phyloP scores from a whole-genome alignment of 179 eudicot genomes.

The Carnegiea gigantea region DNA sequence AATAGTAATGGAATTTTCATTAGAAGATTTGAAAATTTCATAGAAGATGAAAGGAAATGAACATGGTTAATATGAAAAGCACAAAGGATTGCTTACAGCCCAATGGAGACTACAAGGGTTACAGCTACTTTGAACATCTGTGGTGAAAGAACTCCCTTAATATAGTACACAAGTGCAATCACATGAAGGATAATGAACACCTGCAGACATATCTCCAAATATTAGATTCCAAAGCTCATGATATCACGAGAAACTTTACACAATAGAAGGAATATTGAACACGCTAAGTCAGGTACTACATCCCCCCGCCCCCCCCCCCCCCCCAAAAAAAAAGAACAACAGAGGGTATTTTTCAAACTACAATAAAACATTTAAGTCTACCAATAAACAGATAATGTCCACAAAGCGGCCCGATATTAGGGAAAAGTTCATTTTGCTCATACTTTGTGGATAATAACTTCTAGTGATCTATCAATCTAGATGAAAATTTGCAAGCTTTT shows the following conservation, averaged over 20 bases:
- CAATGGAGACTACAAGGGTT: constrained; percentile 81
- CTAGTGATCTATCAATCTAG: background rate
- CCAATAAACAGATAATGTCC: background rate
- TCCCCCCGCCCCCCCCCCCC: no score
- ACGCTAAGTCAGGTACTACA: background rate
- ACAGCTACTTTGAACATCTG: constrained; percentile 97
- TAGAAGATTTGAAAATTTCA: background rate
- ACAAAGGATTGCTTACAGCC: constrained; percentile 62
- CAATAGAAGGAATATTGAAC: background rate
- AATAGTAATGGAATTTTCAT: no score
- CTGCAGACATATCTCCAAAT: constrained; percentile 41
- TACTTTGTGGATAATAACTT: background rate
- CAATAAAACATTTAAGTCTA: background rate
- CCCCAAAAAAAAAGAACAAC: background rate
- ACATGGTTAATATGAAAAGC: background rate
- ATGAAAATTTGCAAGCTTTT: background rate
- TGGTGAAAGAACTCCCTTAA: constrained; percentile 87
- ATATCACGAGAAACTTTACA: background rate
- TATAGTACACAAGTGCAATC: constrained; percentile 89
- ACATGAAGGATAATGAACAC: constrained; percentile 94
- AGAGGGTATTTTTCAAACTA: background rate
- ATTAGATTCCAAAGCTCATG: constrained; percentile 5
- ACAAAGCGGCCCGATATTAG: background rate
- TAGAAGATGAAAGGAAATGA: background rate
- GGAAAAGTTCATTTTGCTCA: background rate